Evolutionary conservation across 352 stramenopile genomes (phyloP), one percentile per base, ranked within the genome.

Genomic region (Phytophthora pistaciae): DNA sequence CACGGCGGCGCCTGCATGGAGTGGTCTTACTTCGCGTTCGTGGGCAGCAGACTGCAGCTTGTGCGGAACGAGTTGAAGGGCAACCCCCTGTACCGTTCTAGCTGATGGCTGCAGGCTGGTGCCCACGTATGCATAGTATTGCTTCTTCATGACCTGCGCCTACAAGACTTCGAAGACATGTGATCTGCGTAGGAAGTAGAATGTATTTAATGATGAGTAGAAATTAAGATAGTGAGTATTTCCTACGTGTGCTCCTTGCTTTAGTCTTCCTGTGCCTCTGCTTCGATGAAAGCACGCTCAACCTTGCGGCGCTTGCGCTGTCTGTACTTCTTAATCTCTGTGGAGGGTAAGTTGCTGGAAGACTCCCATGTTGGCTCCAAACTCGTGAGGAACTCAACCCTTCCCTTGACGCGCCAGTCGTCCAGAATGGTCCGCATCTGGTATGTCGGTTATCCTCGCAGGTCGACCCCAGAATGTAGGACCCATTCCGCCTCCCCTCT

Each of bases 321-420:
- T 9, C 60, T 14, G 49, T 66, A 66, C 7, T 54, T 52, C 14
- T 29, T 59, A 1, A 66, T 27, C 16, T 66, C 49, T 0, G 5
- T 10, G 2, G 36, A 60, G 7, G 50, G 50, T 3, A 67, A 18
- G 25, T 67, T 67, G 9, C 16, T 8, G 0, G 23, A 38, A 0
- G 23, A 50, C 11, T 67, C 50, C 16, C 18, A 38, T 4, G 60
- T 67, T 1, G 60, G 50, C 14, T 67, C 50, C 50, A 21, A 60
- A 0, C 38, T 10, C 3, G 49, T 67, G 0, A 67, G 25, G 16
- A 67, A 60, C 1, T 27, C 1, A 1, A 31, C 14, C 1, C 7
- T 50, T 2, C 60, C 50, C 5, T 63, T 60, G 14, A 60, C 10
- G 1, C 56, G 23, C 42, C 50, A 0, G 42, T 63, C 40, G 7